Evolutionary conservation across 805 yeast species (phyloP), one percentile per base, ranked within the genome.

Genomic region (Millerozyma miso): DNA sequence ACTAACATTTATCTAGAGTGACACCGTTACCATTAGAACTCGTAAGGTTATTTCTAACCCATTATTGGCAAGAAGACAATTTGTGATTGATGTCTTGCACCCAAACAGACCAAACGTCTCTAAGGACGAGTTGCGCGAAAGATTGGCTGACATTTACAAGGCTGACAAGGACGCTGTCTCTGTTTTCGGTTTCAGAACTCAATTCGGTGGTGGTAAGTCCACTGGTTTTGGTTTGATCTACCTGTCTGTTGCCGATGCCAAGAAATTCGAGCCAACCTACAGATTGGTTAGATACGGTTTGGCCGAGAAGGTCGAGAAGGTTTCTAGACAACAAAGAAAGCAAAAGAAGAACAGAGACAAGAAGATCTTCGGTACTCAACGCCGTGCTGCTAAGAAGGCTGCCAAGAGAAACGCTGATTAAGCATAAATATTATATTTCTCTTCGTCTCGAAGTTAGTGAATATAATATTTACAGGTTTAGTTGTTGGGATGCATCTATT

Each of bases 251-350:
- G 97, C 95, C 64, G 96, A 90, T 71, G 91, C 96, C 71, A 88
- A 90, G 85, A 90, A 83, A 77, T 91, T 93, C 75, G 99, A 93
- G 82, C 99, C 99, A 79, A 71, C 88, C 60, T 93, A 93, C 95
- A 90, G 99, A 80, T 88, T 88, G 71, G 96, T 93, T 64, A 90
- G 99, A 86, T 86, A 88, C 82, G 98, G 98, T 69, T 82, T 90
- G 71, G 97, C 96, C 70, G 79, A 79, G 63, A 89, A 88, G 84
- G 90, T 85, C 67, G 97, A 91, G 77, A 89, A 88, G 82, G 80
- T 96, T 65, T 88, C 97, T 65, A 90, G 98, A 89, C 97, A 90
- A 81, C 99, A 93, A 83, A 88, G 99, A 84, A 93, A 93, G 79
- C 98, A 91, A 83, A 88, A 86, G 89, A 91, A 93, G 90, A 93